phyloP scores from a whole-genome alignment of 192 early-diverging fungal genomes.

The Jimgerdemannia lactiflua region DNA sequence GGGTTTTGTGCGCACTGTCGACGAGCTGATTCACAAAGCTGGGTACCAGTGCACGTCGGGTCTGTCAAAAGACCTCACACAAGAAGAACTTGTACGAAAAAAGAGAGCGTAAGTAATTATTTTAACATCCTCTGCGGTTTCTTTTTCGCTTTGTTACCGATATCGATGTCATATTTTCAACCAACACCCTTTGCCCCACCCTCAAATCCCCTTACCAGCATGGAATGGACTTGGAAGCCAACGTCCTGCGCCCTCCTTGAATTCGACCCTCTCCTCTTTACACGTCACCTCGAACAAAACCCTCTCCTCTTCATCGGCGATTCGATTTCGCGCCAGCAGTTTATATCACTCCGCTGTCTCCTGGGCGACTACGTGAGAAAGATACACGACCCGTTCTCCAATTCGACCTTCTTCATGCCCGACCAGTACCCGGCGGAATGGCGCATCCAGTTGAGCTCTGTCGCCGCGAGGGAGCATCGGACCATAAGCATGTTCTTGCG shows the following conservation, averaged over 20 bases:
- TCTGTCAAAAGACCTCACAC: not conserved
- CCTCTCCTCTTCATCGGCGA: slow-evolving; percentile 12
- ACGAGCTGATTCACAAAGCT: slow-evolving; percentile 1
- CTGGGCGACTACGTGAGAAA: slow-evolving; percentile 3
- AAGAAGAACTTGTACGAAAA: slow-evolving; percentile 3
- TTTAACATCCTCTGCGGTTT: not conserved
- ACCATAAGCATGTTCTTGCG: too few species aligned
- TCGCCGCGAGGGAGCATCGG: too few species aligned
- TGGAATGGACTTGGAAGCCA: slow-evolving; percentile 7
- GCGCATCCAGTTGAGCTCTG: too few species aligned
- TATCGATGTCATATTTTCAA: not conserved
- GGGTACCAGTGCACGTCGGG: not conserved
- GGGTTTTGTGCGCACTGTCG: not conserved
- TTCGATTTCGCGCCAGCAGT: slow-evolving; percentile 15
- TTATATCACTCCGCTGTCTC: slow-evolving; percentile 6
- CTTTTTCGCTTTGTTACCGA: not conserved
- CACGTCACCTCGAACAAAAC: slow-evolving; percentile 3
- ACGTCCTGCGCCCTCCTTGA: not conserved
- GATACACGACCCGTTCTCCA: too few species aligned
- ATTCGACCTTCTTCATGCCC: too few species aligned
- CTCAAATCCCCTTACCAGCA: slow-evolving; percentile 1
- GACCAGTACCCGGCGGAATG: too few species aligned
- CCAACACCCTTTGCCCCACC: slow-evolving; percentile 4
- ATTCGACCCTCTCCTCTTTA: slow-evolving; percentile 5
- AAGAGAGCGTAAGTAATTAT: slow-evolving; percentile 13